phyloP scores from a whole-genome alignment of 345 rosid species.

The Aurinia saxatilis region DNA sequence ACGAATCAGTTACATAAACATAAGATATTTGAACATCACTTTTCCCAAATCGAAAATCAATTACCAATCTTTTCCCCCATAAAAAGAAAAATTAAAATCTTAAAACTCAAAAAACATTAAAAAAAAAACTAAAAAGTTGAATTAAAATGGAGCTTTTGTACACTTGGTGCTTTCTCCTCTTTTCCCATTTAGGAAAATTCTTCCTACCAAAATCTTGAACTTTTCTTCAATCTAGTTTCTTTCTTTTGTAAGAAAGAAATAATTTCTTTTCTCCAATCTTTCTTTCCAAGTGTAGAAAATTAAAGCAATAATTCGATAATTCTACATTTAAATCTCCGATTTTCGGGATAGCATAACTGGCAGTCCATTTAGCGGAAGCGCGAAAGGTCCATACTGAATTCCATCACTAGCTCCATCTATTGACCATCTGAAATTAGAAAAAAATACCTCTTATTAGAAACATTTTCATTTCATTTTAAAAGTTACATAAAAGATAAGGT shows the following conservation, averaged over 20 bases:
- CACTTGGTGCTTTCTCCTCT: slow-evolving; percentile 15
- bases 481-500: background rate
- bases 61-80: background rate
- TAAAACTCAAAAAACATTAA: background rate
- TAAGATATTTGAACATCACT: background rate
- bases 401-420: slow-evolving; percentile 44
- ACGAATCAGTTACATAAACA: background rate
- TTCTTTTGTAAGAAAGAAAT: too few species aligned
- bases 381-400: slow-evolving; percentile 82
- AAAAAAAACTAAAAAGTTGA: background rate
- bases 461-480: slow-evolving; percentile 4
- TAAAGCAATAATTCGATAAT: background rate
- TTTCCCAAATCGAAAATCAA: background rate
- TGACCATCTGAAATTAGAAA: slow-evolving; percentile 45
- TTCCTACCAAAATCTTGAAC: slow-evolving; percentile 16
- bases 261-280: background rate
- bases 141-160: slow-evolving; percentile 5
- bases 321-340: slow-evolving; percentile 1
- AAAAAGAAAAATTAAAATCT: too few species aligned
- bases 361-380: slow-evolving; percentile 76
- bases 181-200: background rate
- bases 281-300: background rate
- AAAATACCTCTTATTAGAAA: background rate
- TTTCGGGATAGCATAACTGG: slow-evolving; percentile 52
- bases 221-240: background rate